Evolutionary conservation across 768 basidiomycete species (phyloP).

Genomic region (Rhodotorula babjevae): DNA sequence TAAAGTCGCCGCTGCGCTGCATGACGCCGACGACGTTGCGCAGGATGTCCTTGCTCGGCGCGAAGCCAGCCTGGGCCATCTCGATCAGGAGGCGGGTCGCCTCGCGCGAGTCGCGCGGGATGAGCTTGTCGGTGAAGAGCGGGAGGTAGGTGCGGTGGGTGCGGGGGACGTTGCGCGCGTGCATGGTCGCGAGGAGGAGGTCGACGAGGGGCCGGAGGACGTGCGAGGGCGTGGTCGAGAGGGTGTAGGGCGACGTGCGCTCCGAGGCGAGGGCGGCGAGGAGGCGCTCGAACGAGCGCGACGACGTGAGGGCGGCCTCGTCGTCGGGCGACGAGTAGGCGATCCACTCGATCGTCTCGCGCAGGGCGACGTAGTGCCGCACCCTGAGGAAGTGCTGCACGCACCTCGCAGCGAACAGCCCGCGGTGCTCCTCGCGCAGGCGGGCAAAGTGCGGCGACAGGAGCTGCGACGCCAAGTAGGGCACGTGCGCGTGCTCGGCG

Average conservation of each 20-base stretch:
- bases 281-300: slow-evolving; percentile 13
- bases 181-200: slow-evolving; percentile 17
- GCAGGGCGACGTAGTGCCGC: slow-evolving; percentile 33
- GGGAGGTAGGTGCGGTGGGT: slow-evolving; percentile 11
- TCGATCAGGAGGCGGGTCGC: slow-evolving; percentile 3
- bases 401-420: slow-evolving; percentile 23
- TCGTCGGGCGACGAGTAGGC: not conserved
- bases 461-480: slow-evolving; percentile 32
- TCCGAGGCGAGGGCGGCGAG: slow-evolving; percentile 19
- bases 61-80: slow-evolving; percentile 9
- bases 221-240: not conserved
- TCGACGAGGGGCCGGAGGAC: slow-evolving; percentile 6
- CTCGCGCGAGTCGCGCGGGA: slow-evolving; percentile 12
- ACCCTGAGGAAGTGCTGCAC: slow-evolving; percentile 27
- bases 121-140: slow-evolving; percentile 19
- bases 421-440: slow-evolving; percentile 10
- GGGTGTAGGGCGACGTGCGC: not conserved
- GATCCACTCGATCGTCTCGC: slow-evolving; percentile 33
- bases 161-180: not conserved
- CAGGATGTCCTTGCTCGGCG: not conserved
- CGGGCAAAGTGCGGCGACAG: slow-evolving; percentile 11
- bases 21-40: slow-evolving; percentile 32
- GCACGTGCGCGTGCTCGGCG: slow-evolving; percentile 5
- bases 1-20: not conserved
- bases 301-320: not conserved